Conservation (phyloP, 2,329 filamentous ascomycete genomes). For the Raffaelea albimanens region DNA sequence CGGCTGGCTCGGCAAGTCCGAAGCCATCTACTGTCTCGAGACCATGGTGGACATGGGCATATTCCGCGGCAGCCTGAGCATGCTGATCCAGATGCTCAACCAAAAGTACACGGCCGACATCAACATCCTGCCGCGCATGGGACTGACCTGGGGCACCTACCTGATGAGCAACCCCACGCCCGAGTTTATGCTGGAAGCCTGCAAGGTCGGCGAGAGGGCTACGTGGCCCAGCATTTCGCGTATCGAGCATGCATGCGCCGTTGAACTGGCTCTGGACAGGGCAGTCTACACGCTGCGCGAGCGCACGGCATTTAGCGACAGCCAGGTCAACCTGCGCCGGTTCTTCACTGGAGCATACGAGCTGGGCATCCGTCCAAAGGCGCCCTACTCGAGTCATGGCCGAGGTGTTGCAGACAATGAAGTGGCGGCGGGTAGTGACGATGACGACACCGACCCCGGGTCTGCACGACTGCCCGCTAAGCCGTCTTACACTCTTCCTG, state of each 20-base stretch:
- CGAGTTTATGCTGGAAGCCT: constrained; percentile 77
- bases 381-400: too few relatives aligned
- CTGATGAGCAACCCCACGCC: constrained; percentile 76
- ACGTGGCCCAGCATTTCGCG: constrained; percentile 87
- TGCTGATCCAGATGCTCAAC: constrained; percentile 70
- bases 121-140: constrained; percentile 49
- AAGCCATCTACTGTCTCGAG: constrained; percentile 71
- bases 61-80: constrained; percentile 69
- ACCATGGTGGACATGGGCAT: constrained; percentile 72
- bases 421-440: too few relatives aligned
- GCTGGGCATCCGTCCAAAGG: constrained; percentile 10
- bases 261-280: constrained; percentile 74
- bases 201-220: constrained; percentile 69
- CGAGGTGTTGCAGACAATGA: too few relatives aligned
- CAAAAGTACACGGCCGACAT: constrained; percentile 94
- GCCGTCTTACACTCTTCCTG: background rate
- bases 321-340: constrained; percentile 49
- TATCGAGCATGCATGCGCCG: constrained; percentile 77
- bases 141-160: constrained; percentile 33
- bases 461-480: too few relatives aligned
- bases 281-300: constrained; percentile 62
- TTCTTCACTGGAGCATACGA: constrained; percentile 25
- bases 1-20: constrained; percentile 66
- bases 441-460: too few relatives aligned
- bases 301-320: constrained; percentile 59